A percentile compares a stretch with the other conserved stretches of the same genome.
These are phyloP conservation scores for Emmonsiellopsis sp. DNA, from an alignment of 2,329 filamentous ascomycete species.

Conservation along the genomic window DNA sequence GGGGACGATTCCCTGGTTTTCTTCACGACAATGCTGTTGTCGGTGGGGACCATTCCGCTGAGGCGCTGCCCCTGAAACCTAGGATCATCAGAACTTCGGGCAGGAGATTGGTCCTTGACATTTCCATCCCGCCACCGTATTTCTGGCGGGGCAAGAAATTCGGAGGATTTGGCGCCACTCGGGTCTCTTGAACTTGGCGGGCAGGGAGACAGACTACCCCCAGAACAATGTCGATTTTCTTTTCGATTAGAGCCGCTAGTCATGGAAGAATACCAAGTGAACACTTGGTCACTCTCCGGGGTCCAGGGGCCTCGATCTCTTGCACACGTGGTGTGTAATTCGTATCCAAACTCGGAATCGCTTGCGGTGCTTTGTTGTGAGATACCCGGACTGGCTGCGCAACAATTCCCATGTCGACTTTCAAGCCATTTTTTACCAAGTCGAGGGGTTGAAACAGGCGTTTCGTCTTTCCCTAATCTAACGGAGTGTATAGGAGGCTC, in stretches of 20 bases:
- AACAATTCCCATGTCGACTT: constrained; percentile 3
- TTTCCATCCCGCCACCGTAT: not conserved
- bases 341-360: constrained; percentile 20
- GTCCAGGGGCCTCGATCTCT: constrained; percentile 4
- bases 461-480: not conserved
- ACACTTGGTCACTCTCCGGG: constrained; percentile 7
- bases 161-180: not conserved
- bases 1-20: too few relatives aligned
- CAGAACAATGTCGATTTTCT: not conserved
- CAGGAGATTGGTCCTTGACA: not conserved
- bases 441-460: not conserved
- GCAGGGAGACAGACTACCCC: not conserved
- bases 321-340: constrained; percentile 18
- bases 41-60: too few relatives aligned
- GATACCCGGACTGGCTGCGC: constrained; percentile 10
- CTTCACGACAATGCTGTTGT: too few relatives aligned
- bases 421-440: constrained; percentile 1
- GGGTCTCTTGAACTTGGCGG: not conserved
- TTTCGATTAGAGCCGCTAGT: not conserved
- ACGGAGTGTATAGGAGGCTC: not conserved
- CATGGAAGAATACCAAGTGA: constrained; percentile 7
- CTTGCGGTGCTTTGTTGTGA: constrained; percentile 23
- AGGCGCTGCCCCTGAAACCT: too few relatives aligned
- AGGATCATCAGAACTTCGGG: not conserved
- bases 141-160: not conserved